Percentiles rank a stretch among this genome's conserved stretches.
phyloP scores from a whole-genome alignment of 169 alveolate genomes.

The Plasmodium vinckei region DNA sequence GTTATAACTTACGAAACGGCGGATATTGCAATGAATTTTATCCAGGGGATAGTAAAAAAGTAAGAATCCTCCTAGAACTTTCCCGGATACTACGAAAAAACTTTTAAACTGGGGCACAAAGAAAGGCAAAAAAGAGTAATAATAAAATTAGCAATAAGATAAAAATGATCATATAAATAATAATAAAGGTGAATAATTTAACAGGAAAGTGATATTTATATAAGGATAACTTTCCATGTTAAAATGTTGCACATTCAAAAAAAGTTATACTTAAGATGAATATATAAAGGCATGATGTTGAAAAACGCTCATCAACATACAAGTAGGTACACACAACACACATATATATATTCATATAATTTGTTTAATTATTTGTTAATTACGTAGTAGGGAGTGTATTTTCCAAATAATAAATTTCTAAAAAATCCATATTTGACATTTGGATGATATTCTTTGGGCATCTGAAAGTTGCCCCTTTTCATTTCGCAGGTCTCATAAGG shows the following conservation, averaged over 20 bases:
- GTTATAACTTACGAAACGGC: constrained; percentile 49
- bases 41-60: constrained; percentile 77
- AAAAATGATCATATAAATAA: constrained; percentile 1
- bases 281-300: background rate
- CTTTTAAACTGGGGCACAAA: constrained; percentile 18
- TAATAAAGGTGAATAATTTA: background rate
- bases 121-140: constrained; percentile 16
- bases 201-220: background rate
- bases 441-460: constrained; percentile 72
- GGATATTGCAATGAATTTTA: constrained; percentile 76
- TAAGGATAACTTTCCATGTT: background rate
- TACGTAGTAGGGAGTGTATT: constrained; percentile 65
- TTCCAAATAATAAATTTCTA: constrained; percentile 61
- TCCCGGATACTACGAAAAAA: constrained; percentile 57
- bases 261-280: too few species aligned
- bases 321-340: background rate
- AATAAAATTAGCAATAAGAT: constrained; percentile 2
- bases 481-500: constrained; percentile 65
- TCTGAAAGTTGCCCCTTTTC: constrained; percentile 27
- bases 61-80: constrained; percentile 71
- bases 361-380: background rate
- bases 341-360: background rate
- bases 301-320: background rate
- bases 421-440: constrained; percentile 76
- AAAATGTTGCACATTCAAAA: too few species aligned